These are phyloP conservation scores for Coemansia sp. DNA, from an alignment of 192 early-diverging fungal genomes.

Conservation along the genomic window DNA sequence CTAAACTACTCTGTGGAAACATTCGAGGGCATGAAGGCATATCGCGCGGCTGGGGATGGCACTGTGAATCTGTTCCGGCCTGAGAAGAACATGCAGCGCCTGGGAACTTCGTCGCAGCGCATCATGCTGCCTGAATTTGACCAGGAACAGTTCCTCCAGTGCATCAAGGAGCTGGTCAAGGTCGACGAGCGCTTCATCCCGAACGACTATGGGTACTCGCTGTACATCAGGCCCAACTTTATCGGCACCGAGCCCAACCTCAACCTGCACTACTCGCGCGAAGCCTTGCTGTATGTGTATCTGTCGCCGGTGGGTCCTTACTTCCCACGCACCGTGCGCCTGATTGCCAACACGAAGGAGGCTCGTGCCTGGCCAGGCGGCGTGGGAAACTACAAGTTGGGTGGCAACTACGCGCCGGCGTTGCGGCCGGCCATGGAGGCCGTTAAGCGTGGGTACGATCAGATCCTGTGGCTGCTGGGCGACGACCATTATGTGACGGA, in stretches of 20 bases:
- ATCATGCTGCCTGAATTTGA: conserved; percentile 85
- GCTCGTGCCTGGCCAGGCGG: conserved; percentile 96
- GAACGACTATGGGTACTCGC: conserved; percentile 81
- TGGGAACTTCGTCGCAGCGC: conserved; percentile 74
- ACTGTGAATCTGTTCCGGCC: conserved; percentile 91
- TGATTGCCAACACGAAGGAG: conserved; percentile 77
- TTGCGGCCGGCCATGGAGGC: conserved; percentile 78
- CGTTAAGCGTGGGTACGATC: conserved; percentile 79
- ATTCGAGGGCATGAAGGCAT: conserved; percentile 92
- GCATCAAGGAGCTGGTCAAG: conserved; percentile 78
- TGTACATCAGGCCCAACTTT: conserved; percentile 92
- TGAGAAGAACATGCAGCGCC: conserved; percentile 92
- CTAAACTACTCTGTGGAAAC: conserved; percentile 94
- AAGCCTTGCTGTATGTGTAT: conserved; percentile 84
- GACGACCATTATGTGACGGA: conserved; percentile 83
- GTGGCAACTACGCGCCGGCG: conserved; percentile 57
- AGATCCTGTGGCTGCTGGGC: conserved; percentile 97
- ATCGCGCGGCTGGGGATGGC: conserved; percentile 82
- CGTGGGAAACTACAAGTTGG: conserved; percentile 90
- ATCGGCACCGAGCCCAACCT: conserved; percentile 86
- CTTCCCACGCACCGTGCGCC: conserved; percentile 81
- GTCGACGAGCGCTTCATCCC: conserved; percentile 86
- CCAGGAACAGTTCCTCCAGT: conserved; percentile 72
- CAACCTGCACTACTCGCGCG: conserved; percentile 75
- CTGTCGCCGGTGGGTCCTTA: conserved; percentile 94